Base-by-base conservation (phyloP, 345 rosid species). In the Heritiera fomes region DNA sequence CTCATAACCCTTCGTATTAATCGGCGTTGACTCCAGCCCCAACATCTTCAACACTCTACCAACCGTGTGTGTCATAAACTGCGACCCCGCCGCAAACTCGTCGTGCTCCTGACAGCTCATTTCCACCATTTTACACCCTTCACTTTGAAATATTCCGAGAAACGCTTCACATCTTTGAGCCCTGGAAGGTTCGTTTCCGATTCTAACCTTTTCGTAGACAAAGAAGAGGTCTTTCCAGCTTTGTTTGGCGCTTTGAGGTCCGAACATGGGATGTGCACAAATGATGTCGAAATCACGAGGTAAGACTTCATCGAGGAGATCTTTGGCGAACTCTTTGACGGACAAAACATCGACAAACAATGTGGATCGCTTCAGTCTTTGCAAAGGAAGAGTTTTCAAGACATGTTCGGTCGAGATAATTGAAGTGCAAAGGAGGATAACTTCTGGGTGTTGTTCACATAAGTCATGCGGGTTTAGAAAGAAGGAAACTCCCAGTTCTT, bases 221-320 rank as follows among this genome's bases (percentile, higher is more conserved):
- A 91, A 91, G 41, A 65, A 6, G 34, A 86, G 79, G 6, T 83
- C 90, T 8, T 80, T 66, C 97, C 95, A 94, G 7, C 93, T 89
- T 1, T 59, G 75, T 23, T 76, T 85, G 1, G 85, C 91, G 30
- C 97, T 90, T n/a, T 88, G 89, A 0, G 97, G 95, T 28, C 94
- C 98, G 74, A 94, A 92, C 94, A 92, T 90, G 7, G 97, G 97
- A 71, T 94, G 97, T 1, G 89, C 83, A 72, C 95, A 92, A 56
- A 92, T 77, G 52, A 94, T 84, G 74, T 94, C 97, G 59, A 94
- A 94, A 75, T 89, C 87, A 7, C 20, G 15, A 0, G 95, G 97
- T 53, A 92, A 72, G 47, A 80, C 70, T 34, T 84, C 81, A 0
- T 89, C 86, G 7, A 94, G 80, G n/a, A 91, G 81, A 17, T 81